Evolutionary conservation across 163 green algal genomes (phyloP).

Genomic region (Scenedesmus sp.): DNA sequence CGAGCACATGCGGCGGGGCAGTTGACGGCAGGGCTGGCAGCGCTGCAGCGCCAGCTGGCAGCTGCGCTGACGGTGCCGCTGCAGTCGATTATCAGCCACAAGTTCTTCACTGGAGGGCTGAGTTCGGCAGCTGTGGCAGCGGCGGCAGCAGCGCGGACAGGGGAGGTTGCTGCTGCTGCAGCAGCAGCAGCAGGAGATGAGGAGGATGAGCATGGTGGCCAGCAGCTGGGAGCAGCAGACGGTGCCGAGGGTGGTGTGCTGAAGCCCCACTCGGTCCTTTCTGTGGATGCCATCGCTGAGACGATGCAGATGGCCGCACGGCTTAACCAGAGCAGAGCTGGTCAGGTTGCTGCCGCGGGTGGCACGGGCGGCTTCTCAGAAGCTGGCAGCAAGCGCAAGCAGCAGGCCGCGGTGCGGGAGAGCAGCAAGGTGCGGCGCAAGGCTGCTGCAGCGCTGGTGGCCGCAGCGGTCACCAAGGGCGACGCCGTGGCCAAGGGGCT

Average conservation of each 20-base stretch:
- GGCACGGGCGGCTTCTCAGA: neutral
- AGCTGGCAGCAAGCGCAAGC: neutral
- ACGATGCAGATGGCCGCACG: constrained; percentile 56
- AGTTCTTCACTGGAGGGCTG: constrained; percentile 85
- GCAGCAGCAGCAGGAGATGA: neutral
- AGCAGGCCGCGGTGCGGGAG: neutral
- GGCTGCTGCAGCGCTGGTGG: neutral
- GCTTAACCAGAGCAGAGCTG: constrained; percentile 49
- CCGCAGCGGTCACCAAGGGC: neutral
- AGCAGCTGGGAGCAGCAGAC: neutral
- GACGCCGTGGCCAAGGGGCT: neutral
- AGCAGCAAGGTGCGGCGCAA: neutral
- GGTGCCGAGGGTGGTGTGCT: neutral
- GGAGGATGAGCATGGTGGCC: neutral
- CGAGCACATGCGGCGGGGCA: constrained; percentile 21
- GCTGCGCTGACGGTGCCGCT: constrained; percentile 78
- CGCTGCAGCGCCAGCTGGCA: constrained; percentile 69
- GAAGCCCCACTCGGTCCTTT: constrained; percentile 14
- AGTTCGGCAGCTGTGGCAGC: constrained; percentile 39
- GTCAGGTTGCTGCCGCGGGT: constrained; percentile 14
- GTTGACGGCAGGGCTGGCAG: constrained; percentile 20
- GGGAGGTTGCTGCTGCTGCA: constrained; percentile 20
- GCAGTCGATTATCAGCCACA: constrained; percentile 72
- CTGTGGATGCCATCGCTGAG: constrained; percentile 45
- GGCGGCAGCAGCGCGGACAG: neutral